Conservation (phyloP, 225 moss, liverwort and hornwort genomes). For the Ulota crispa region DNA sequence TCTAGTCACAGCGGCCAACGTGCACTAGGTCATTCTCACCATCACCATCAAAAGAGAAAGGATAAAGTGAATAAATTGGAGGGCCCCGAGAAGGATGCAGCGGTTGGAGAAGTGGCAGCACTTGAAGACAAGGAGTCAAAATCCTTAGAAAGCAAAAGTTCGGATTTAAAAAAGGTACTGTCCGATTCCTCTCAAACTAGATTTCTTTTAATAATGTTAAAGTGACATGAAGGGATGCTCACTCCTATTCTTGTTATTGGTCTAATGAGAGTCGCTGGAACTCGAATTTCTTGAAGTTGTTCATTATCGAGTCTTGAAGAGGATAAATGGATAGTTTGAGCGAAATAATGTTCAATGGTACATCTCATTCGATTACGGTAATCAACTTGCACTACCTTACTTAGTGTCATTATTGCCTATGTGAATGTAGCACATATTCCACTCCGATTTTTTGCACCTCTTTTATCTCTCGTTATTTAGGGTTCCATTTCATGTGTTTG, state of each 20-base stretch:
- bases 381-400: conserved; percentile 10
- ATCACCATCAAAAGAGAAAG: conserved; percentile 51
- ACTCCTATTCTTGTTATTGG: conserved; percentile 7
- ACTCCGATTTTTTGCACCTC: background rate
- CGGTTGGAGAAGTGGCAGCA: conserved; percentile 28
- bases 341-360: background rate
- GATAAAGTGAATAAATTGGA: conserved; percentile 25
- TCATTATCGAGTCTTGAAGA: conserved; percentile 3
- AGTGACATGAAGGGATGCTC: background rate
- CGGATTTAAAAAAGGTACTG: conserved; percentile 45
- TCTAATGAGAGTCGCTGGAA: background rate
- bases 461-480: background rate
- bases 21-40: conserved; percentile 56
- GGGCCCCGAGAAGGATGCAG: conserved; percentile 29
- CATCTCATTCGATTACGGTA: background rate
- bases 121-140: conserved; percentile 32
- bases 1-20: conserved; percentile 39
- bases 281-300: background rate
- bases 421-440: background rate
- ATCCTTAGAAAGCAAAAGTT: conserved; percentile 42
- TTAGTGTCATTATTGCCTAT: background rate
- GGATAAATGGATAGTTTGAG: conserved; percentile 11
- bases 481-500: conserved; percentile 9
- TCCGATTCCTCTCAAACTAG: background rate
- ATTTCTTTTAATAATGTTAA: background rate